Conservation (phyloP, 2,329 filamentous ascomycete genomes). For the Penicillium carneum region DNA sequence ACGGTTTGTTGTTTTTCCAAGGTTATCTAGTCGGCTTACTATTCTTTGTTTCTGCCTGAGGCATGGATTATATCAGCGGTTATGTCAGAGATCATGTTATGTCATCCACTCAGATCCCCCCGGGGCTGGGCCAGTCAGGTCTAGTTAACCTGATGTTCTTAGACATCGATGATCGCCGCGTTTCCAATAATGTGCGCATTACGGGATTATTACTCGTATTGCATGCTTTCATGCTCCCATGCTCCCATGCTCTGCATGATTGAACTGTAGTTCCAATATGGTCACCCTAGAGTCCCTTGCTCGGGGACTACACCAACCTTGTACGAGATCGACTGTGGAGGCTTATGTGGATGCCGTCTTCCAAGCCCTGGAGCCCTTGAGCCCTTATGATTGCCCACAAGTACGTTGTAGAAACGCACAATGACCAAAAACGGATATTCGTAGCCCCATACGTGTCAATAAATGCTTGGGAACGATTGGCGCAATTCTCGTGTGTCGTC, state of each 20-base stretch:
- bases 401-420: background rate
- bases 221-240: slow-evolving; percentile 1
- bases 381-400: background rate
- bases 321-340: background rate
- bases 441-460: background rate
- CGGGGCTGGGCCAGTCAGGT: background rate
- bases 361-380: background rate
- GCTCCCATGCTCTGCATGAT: slow-evolving; percentile 3
- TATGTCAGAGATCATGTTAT: slow-evolving; percentile 6
- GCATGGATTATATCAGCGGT: slow-evolving; percentile 1
- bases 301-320: background rate
- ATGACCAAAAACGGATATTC: background rate
- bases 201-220: slow-evolving; percentile 1
- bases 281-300: slow-evolving; percentile 5
- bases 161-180: slow-evolving; percentile 7
- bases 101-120: background rate
- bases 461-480: background rate
- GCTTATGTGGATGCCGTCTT: background rate
- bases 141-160: background rate
- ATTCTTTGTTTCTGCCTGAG: background rate
- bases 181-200: slow-evolving; percentile 10
- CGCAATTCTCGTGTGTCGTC: background rate
- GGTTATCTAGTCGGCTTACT: background rate
- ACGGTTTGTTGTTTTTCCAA: background rate
- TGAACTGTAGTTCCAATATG: slow-evolving; percentile 9